Conservation (phyloP, 345 rosid genomes). For the Boechera stricta region DNA sequence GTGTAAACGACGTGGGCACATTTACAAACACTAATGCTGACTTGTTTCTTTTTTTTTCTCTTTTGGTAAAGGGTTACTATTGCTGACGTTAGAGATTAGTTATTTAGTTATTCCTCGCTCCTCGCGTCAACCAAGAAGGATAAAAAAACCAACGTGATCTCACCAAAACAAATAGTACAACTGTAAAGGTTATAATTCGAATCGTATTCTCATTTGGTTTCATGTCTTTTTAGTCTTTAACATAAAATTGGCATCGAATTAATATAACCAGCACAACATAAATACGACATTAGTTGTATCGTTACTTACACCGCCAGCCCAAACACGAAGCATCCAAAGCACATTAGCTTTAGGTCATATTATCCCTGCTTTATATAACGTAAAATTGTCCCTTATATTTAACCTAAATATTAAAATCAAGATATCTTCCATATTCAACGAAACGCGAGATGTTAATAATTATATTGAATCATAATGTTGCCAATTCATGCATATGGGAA, state of each 20-base stretch:
- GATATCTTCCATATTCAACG: conserved; percentile 6
- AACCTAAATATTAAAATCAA: neutral
- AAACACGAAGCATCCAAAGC: no score
- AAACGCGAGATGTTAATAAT: conserved; percentile 12
- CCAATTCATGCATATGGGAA: conserved; percentile 36
- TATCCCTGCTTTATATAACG: neutral
- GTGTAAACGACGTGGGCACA: conserved; percentile 41
- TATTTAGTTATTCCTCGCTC: conserved; percentile 19
- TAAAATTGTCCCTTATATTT: neutral
- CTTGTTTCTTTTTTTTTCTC: neutral
- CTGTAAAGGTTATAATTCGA: neutral
- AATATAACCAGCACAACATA: no score
- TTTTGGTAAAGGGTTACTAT: neutral
- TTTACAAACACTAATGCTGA: conserved; percentile 36
- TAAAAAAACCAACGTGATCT: conserved; percentile 1
- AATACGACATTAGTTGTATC: no score
- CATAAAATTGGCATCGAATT: no score
- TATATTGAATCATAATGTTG: conserved; percentile 15
- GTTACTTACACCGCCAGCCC: no score
- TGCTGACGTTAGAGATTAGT: conserved; percentile 26
- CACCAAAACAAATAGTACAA: neutral
- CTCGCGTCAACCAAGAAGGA: conserved; percentile 12
- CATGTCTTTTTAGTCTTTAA: no score
- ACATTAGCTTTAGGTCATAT: no score
- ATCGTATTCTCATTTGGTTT: neutral